These are phyloP conservation scores for Agrocybe chaxingu DNA, from an alignment of 768 basidiomycete species.

Conservation along the genomic window DNA sequence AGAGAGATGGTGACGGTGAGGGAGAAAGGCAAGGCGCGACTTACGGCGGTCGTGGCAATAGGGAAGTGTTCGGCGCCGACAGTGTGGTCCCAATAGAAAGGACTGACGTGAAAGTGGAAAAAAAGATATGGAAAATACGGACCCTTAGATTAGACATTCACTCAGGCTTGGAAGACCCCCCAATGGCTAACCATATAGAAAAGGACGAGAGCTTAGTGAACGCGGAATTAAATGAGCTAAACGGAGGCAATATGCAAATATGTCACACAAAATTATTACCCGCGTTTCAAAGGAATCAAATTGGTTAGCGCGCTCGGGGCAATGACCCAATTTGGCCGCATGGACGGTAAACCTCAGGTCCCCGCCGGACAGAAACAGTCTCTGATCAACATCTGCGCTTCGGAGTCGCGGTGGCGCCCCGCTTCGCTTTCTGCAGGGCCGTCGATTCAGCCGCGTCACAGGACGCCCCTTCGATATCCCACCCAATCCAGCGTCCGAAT, in stretches of 20 bases:
- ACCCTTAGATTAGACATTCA: slow-evolving; percentile 6
- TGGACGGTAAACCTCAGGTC: slow-evolving; percentile 23
- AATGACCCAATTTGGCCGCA: slow-evolving; percentile 18
- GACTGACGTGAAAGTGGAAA: slow-evolving; percentile 5
- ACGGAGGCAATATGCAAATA: slow-evolving; percentile 21
- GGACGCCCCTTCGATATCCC: slow-evolving; percentile 3
- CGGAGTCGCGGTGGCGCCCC: slow-evolving; percentile 9
- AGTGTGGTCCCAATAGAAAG: not conserved
- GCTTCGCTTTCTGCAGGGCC: slow-evolving; percentile 6
- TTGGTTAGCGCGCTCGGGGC: slow-evolving; percentile 22
- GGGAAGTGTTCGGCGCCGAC: too few species aligned
- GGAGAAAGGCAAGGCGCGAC: not conserved
- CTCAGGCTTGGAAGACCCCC: slow-evolving; percentile 11
- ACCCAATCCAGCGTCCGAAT: slow-evolving; percentile 1
- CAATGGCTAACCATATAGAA: slow-evolving; percentile 4
- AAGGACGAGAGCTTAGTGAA: slow-evolving; percentile 14
- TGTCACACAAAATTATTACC: slow-evolving; percentile 26
- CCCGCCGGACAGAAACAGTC: slow-evolving; percentile 25
- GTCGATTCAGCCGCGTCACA: slow-evolving; percentile 17
- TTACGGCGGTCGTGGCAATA: too few species aligned
- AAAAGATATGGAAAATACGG: not conserved
- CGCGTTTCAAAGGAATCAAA: slow-evolving; percentile 41
- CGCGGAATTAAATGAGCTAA: slow-evolving; percentile 25
- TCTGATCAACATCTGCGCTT: slow-evolving; percentile 7
- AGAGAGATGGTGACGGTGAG: not conserved